Evolutionary conservation across 1,284 basidiomycete species (phyloP).

Genomic region (Pholiota adiposa): DNA sequence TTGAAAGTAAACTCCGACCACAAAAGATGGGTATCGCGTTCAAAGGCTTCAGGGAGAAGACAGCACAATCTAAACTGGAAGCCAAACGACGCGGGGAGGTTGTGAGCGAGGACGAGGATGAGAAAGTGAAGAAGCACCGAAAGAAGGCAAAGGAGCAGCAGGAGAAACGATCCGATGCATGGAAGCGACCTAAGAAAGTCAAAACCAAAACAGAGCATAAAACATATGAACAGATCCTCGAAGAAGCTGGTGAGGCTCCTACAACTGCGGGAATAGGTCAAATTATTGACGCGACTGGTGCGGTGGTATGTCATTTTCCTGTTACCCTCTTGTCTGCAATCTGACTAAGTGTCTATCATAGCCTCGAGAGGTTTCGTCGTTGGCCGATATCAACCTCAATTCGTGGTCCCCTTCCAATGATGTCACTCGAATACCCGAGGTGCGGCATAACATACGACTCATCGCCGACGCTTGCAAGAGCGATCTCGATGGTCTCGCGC

Average conservation of each 20-base stretch:
- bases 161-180: conserved; percentile 68
- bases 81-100: conserved; percentile 75
- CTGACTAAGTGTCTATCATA: conserved; percentile 35
- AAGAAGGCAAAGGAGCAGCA: conserved; percentile 58
- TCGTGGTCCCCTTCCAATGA: conserved; percentile 88
- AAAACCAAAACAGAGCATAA: conserved; percentile 90
- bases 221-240: conserved; percentile 93
- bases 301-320: conserved; percentile 62
- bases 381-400: conserved; percentile 78
- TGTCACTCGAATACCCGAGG: conserved; percentile 87
- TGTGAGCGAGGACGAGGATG: conserved; percentile 77
- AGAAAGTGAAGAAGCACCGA: conserved; percentile 46
- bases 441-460: conserved; percentile 92
- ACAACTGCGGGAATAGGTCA: conserved; percentile 68
- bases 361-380: conserved; percentile 82
- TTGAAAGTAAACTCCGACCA: conserved; percentile 85
- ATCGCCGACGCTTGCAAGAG: conserved; percentile 83
- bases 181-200: conserved; percentile 83
- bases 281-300: conserved; percentile 94
- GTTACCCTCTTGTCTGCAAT: neutral
- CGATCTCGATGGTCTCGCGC: conserved; percentile 86
- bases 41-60: conserved; percentile 86
- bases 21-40: conserved; percentile 87
- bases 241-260: conserved; percentile 75
- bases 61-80: conserved; percentile 86